A percentile compares a stretch with the other conserved stretches of the same genome.
Conservation (phyloP, 140 eudicot species). For the Anethum foeniculum region DNA sequence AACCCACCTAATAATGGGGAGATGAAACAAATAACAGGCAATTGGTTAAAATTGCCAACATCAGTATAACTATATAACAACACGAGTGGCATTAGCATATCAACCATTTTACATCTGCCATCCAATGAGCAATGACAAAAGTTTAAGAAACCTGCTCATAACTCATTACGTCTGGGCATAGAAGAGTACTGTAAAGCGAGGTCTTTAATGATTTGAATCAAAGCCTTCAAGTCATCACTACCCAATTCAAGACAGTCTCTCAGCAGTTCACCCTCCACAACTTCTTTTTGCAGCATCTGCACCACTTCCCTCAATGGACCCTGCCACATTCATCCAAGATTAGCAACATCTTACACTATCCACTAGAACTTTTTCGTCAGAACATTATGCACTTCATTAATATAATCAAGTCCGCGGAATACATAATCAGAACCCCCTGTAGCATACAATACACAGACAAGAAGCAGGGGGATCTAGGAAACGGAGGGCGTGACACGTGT, state of each 20-base stretch:
- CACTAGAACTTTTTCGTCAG: neutral
- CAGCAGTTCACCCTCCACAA: conserved; percentile 64
- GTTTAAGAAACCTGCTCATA: conserved; percentile 22
- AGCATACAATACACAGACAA: too few species aligned
- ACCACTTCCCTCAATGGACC: conserved; percentile 65
- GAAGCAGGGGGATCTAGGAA: too few species aligned
- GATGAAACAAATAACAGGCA: neutral
- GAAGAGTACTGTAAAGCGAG: conserved; percentile 40
- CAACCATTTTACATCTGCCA: neutral
- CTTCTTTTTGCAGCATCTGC: conserved; percentile 44
- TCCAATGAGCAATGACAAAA: neutral
- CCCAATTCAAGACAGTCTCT: conserved; percentile 76
- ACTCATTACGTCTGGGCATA: conserved; percentile 26
- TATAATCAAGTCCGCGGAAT: too few species aligned
- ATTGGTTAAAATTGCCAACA: neutral
- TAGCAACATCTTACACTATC: neutral
- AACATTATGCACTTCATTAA: neutral
- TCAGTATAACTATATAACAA: neutral
- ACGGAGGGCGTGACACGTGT: too few species aligned
- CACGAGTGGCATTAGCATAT: neutral
- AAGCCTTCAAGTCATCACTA: conserved; percentile 52
- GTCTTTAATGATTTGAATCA: conserved; percentile 54
- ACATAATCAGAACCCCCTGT: too few species aligned
- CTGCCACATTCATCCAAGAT: conserved; percentile 32
- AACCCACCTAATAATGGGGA: neutral